Conservation (phyloP, 306 rosid species). For the Castanea sativa region DNA sequence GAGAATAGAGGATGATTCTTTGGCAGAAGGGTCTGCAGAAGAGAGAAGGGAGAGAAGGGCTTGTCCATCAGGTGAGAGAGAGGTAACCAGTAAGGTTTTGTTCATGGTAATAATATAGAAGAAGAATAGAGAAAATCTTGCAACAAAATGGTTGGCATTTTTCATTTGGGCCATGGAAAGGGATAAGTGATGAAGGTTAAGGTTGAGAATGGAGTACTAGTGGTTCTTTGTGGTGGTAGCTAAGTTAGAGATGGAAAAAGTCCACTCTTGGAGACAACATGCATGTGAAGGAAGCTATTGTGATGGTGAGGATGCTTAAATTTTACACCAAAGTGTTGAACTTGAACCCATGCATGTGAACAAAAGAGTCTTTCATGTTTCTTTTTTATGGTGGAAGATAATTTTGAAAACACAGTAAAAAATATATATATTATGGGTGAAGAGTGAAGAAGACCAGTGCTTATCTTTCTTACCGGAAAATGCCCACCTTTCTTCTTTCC, state of each 20-base stretch:
- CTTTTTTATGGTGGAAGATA: constrained; percentile 33
- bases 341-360: constrained; percentile 63
- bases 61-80: constrained; percentile 81
- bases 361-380: constrained; percentile 32
- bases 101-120: constrained; percentile 33
- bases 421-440: neutral
- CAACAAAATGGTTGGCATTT: constrained; percentile 13
- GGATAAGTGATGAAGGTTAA: constrained; percentile 25
- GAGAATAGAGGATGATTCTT: constrained; percentile 56
- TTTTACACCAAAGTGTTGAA: constrained; percentile 58
- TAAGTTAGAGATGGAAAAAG: constrained; percentile 38
- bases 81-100: constrained; percentile 30
- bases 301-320: constrained; percentile 49
- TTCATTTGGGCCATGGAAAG: constrained; percentile 42
- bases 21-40: constrained; percentile 35
- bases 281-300: constrained; percentile 60
- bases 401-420: neutral
- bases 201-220: constrained; percentile 22
- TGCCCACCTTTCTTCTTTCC: neutral
- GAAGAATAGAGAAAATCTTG: constrained; percentile 25
- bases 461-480: constrained; percentile 34
- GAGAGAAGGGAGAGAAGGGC: constrained; percentile 78
- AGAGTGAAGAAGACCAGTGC: neutral
- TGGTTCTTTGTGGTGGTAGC: constrained; percentile 26
- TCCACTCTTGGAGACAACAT: constrained; percentile 52